Evolutionary conservation across 2,329 filamentous ascomycete genomes (phyloP), one percentile per base, ranked within the genome.

Genomic region (Fusarium secorum): DNA sequence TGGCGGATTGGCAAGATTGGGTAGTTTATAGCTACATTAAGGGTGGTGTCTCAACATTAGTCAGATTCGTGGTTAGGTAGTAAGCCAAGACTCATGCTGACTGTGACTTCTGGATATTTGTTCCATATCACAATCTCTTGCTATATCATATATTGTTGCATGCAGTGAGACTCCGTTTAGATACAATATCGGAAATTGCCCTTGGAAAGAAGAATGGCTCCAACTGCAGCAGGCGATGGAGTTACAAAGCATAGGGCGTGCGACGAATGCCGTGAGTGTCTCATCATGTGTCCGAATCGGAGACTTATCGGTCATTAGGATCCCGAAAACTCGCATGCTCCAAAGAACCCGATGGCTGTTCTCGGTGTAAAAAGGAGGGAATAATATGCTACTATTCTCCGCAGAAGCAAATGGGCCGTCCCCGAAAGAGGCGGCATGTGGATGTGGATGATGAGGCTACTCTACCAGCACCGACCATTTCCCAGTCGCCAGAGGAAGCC

Each of bases 391-490:
- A 88, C 70, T 91, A 91, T 79, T 91, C 89, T 11, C 81, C 84
- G 17, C 89, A 91, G 76, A 91, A 91, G 78, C 87, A 82, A 42
- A 91, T 91, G 89, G 89, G 89, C 7, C 83, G 89, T 44, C 89
- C 89, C 26, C 82, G 88, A 60, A 91, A 91, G 79, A 83, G 87
- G 62, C 84, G 81, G 22, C 78, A 78, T 44, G 68, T 78, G 33
- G 82, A 83, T 28, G 51, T 49, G n/a, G 75, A 75, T 32, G 81
- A 83, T 22, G 74, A 83, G 18, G 72, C 56, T 28, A 58, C 17
- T 39, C 49, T 58, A 30, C 45, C 51, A 39, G 63, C 51, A 44
- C 56, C 51, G 5, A 30, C 36, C 39, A 36, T 55, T 42, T 38
- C 64, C 28, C 64, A 58, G 38, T 54, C 60, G 18, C 41, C 57